Evolutionary conservation across 164 flowering plant species (phyloP), one percentile per base, ranked within the genome.

Genomic region (Malania oleifera): DNA sequence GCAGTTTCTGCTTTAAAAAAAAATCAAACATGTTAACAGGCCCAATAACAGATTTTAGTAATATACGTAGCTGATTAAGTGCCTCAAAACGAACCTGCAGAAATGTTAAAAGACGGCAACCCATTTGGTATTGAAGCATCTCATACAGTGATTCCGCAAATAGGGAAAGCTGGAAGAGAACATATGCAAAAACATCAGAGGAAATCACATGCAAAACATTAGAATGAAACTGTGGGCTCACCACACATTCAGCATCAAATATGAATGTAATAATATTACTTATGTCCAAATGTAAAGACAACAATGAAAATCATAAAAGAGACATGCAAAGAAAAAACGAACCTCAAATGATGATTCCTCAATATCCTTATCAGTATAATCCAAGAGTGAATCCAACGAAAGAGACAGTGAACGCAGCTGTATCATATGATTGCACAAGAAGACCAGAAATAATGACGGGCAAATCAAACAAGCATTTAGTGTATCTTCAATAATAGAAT

Each of bases 271-370:
- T n/a, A n/a, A n/a, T n/a, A n/a, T n/a, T n/a, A n/a, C n/a, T n/a
- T n/a, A n/a, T n/a, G n/a, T n/a, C n/a, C n/a, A n/a, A n/a, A n/a
- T n/a, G n/a, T n/a, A 31, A 13, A 20, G 23, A 6, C 17, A 43
- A 39, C 7, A 15, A 7, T 20, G 40, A 5, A 12, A 26, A n/a
- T n/a, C n/a, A n/a, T n/a, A n/a, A 22, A 46, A 22, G 4, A 51
- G 4, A 48, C 9, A 20, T 15, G 29, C 19, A 35, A 15, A 46
- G 23, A 9, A 19, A 52, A 60, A 65, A 35, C 64, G 69, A 37
- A 91, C 99, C 98, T 91, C 99, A 77, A 95, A 89, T 26, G 84
- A 79, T 41, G 97, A 82, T 67, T 95, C 99, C 31, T 95, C 97
- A 59, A 82, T 63, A 70, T 95, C 96, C 61, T 83, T 89, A 71